Conservation (phyloP, 768 basidiomycete species). For the Galerina sulciceps region DNA sequence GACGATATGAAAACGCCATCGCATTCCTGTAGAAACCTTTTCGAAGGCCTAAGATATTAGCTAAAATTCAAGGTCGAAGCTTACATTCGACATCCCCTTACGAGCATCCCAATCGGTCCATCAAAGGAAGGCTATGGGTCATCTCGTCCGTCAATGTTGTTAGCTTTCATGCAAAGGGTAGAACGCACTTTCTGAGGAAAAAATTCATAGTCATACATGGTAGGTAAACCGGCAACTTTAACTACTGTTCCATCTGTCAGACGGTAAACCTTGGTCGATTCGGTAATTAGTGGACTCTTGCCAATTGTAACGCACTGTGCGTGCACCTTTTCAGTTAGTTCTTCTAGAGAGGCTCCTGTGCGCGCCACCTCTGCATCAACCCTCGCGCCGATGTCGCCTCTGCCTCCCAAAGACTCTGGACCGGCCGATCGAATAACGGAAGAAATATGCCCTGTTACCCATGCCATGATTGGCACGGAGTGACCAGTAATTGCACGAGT, state of each 20-base stretch:
- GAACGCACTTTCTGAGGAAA: constrained; percentile 10
- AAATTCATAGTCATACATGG: constrained; percentile 17
- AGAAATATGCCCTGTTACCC: constrained; percentile 1
- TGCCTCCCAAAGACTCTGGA: constrained; percentile 5
- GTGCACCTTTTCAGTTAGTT: constrained; percentile 2
- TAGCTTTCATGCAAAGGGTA: neutral
- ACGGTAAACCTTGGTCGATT: neutral
- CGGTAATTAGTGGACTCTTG: neutral
- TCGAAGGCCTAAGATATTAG: neutral
- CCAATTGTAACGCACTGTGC: neutral
- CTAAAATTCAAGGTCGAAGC: neutral
- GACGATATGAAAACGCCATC: constrained; percentile 8
- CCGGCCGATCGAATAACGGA: neutral
- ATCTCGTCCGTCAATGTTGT: too few relatives aligned
- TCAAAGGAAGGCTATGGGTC: neutral
- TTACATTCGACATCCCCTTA: neutral
- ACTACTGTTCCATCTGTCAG: neutral
- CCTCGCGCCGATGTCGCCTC: constrained; percentile 1
- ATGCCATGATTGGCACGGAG: constrained; percentile 4
- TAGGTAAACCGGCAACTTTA: constrained; percentile 10
- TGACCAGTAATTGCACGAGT: constrained; percentile 1
- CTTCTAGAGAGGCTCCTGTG: neutral
- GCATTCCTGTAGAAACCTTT: constrained; percentile 4
- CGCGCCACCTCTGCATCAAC: constrained; percentile 5
- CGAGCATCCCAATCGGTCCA: neutral